phyloP scores from a whole-genome alignment of 1,139 yeast genomes.

The Blastobotrys petasosporus region DNA sequence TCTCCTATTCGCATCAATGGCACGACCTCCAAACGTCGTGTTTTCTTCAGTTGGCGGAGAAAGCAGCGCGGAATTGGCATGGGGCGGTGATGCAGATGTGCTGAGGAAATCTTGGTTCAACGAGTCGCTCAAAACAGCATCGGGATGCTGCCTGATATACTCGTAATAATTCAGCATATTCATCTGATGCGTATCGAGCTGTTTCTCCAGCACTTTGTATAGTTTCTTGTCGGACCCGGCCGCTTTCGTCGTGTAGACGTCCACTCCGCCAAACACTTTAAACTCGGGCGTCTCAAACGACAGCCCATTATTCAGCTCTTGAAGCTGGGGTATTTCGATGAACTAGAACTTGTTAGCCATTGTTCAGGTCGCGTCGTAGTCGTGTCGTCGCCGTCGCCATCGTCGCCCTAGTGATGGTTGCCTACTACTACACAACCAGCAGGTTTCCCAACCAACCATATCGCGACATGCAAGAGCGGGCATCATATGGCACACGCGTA shows the following conservation, averaged over 20 bases:
- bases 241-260: constrained; percentile 88
- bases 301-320: constrained; percentile 78
- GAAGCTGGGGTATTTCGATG: constrained; percentile 83
- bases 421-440: background rate
- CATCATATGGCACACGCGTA: too few species aligned
- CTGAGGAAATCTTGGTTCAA: constrained; percentile 15
- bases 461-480: too few species aligned
- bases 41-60: constrained; percentile 16
- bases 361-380: background rate
- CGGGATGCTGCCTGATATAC: constrained; percentile 12
- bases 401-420: background rate
- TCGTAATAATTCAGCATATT: constrained; percentile 19
- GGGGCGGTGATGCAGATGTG: constrained; percentile 20
- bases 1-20: constrained; percentile 2
- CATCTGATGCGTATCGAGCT: constrained; percentile 33
- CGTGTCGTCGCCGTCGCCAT: too few species aligned
- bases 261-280: constrained; percentile 88
- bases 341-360: constrained; percentile 44
- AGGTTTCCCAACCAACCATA: constrained; percentile 1
- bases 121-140: background rate
- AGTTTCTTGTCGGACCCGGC: constrained; percentile 84
- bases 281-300: constrained; percentile 85
- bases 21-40: constrained; percentile 5
- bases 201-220: constrained; percentile 81
- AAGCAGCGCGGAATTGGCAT: constrained; percentile 10